phyloP scores from a whole-genome alignment of 1,284 basidiomycete species.

The Hemileia vastatrix region DNA sequence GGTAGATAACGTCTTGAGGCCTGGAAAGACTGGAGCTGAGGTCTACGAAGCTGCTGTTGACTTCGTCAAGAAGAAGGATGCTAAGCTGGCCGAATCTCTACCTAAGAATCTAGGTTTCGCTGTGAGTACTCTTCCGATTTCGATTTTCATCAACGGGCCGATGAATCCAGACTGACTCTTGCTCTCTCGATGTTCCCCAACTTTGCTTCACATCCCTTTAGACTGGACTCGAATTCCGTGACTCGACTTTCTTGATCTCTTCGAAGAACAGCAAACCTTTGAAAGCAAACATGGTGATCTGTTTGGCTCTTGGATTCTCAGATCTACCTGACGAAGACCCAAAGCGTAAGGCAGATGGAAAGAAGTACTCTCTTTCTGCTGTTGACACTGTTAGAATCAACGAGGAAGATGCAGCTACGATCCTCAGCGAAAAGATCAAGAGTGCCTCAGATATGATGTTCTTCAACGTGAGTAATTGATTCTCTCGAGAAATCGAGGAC shows the following conservation, averaged over 20 bases:
- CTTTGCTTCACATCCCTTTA: background rate
- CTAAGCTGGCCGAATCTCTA: conserved; percentile 70
- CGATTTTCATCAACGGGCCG: background rate
- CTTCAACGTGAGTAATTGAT: conserved; percentile 54
- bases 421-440: conserved; percentile 74
- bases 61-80: conserved; percentile 64
- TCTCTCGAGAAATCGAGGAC: conserved; percentile 28
- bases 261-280: conserved; percentile 66
- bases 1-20: conserved; percentile 64
- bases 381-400: conserved; percentile 79
- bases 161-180: too few species aligned
- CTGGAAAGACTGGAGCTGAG: conserved; percentile 65
- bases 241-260: conserved; percentile 70
- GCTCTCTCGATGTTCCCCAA: too few species aligned
- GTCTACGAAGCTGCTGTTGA: conserved; percentile 66
- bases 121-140: too few species aligned
- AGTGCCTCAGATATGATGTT: conserved; percentile 77
- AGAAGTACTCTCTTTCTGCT: conserved; percentile 78
- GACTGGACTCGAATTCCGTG: conserved; percentile 85
- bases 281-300: conserved; percentile 72
- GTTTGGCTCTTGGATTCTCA: conserved; percentile 71
- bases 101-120: conserved; percentile 85
- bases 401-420: conserved; percentile 55
- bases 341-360: conserved; percentile 66
- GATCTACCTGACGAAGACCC: conserved; percentile 68